A percentile compares a stretch with the other conserved stretches of the same genome.
Evolutionary conservation across 768 basidiomycete species (phyloP).

Genomic region (Chiua virens): DNA sequence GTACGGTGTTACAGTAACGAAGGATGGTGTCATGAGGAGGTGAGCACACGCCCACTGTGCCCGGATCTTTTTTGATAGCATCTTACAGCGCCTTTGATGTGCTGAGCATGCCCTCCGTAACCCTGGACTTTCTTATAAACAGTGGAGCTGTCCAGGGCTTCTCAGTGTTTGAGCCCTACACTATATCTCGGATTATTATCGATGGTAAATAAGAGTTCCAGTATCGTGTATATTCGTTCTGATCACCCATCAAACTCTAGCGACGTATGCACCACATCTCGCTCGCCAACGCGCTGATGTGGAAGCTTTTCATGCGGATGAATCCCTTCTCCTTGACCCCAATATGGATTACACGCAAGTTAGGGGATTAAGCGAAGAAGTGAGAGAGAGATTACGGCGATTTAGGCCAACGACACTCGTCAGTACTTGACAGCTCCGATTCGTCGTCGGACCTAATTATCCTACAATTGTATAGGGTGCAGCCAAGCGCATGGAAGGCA

Average conservation of each 20-base stretch:
- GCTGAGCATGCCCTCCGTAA: conserved; percentile 58
- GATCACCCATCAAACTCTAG: conserved; percentile 35
- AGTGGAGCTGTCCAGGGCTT: conserved; percentile 44
- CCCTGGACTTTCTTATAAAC: conserved; percentile 42
- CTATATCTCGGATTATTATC: conserved; percentile 62
- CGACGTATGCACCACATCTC: conserved; percentile 61
- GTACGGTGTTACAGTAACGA: conserved; percentile 40
- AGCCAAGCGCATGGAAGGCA: conserved; percentile 90
- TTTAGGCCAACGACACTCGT: conserved; percentile 73
- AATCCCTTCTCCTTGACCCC: conserved; percentile 66
- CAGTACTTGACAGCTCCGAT: conserved; percentile 11
- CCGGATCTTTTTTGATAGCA: background rate
- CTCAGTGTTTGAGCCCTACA: conserved; percentile 43
- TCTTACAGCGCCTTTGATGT: conserved; percentile 69
- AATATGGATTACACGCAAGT: conserved; percentile 68
- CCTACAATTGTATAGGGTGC: conserved; percentile 59
- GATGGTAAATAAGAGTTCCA: conserved; percentile 51
- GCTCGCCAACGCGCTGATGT: conserved; percentile 76
- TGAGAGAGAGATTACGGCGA: conserved; percentile 58
- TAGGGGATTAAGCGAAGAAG: conserved; percentile 72
- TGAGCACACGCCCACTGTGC: conserved; percentile 8
- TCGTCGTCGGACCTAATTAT: background rate
- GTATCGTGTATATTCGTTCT: background rate
- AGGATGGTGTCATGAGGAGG: conserved; percentile 49
- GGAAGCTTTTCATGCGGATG: conserved; percentile 71